Percentiles rank a stretch among this genome's conserved stretches.
Conservation (phyloP, 345 rosid species). For the Stellera chamaejasme region DNA sequence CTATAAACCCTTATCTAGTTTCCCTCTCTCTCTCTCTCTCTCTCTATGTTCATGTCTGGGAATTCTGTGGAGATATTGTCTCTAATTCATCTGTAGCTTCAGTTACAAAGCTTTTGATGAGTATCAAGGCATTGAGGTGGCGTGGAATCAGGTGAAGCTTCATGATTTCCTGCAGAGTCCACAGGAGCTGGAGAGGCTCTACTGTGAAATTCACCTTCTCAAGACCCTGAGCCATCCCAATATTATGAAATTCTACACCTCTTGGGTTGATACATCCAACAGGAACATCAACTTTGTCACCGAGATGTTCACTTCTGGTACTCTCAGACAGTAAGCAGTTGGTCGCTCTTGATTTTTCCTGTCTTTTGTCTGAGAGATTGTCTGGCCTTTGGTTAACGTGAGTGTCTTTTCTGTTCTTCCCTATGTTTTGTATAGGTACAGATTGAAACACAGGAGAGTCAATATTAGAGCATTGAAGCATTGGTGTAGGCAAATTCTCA, state of each 20-base stretch:
- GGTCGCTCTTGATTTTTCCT: background rate
- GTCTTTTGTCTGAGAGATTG: background rate
- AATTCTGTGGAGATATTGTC: background rate
- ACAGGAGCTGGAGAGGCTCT: constrained; percentile 81
- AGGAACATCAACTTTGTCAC: constrained; percentile 93
- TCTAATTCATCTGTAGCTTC: constrained; percentile 8
- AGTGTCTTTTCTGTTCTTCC: background rate
- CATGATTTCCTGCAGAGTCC: constrained; percentile 80
- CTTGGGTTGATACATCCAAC: constrained; percentile 84
- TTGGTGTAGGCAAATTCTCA: constrained; percentile 92
- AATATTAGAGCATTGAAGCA: constrained; percentile 92
- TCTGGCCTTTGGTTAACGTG: background rate
- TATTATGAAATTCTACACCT: constrained; percentile 89
- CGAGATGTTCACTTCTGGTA: constrained; percentile 94
- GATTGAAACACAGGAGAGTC: constrained; percentile 76
- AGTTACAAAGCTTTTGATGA: constrained; percentile 91
- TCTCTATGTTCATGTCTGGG: background rate
- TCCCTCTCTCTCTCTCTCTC: constrained; percentile 2
- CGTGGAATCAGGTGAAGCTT: constrained; percentile 99
- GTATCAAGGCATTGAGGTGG: constrained; percentile 90
- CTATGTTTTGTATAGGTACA: constrained; percentile 39
- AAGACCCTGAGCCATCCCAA: constrained; percentile 85
- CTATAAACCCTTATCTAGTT: constrained; percentile 9
- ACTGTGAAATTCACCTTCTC: constrained; percentile 91
- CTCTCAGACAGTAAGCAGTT: constrained; percentile 79